Conservation (phyloP, 2,329 filamentous ascomycete species). For the Scedosporium dehoogii region DNA sequence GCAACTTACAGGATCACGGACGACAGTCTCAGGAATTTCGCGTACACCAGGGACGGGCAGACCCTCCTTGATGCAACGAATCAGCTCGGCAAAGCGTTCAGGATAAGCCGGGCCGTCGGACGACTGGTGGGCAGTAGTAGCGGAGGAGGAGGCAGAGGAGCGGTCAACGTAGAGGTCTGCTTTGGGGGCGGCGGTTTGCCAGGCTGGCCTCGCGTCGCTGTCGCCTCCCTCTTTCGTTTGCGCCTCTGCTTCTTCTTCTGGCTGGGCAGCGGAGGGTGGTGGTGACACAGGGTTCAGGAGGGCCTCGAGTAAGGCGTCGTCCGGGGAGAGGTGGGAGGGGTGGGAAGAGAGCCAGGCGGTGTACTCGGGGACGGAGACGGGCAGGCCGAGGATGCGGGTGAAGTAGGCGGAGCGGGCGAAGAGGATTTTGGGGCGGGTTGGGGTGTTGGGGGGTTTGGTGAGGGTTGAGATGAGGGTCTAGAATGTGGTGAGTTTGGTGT, state of each 20-base stretch:
- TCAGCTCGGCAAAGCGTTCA: slow-evolving; percentile 73
- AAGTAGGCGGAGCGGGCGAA: slow-evolving; percentile 59
- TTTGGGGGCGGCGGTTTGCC: slow-evolving; percentile 41
- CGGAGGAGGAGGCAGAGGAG: slow-evolving; percentile 12
- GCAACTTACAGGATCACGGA: slow-evolving; percentile 55
- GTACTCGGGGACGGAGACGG: slow-evolving; percentile 59
- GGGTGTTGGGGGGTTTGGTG: slow-evolving; percentile 32
- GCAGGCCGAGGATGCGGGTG: slow-evolving; percentile 34
- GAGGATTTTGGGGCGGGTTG: slow-evolving; percentile 17
- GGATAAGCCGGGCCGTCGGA: slow-evolving; percentile 61
- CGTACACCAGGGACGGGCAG: slow-evolving; percentile 79
- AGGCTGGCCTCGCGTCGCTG: slow-evolving; percentile 20
- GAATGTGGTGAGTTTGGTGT: background rate
- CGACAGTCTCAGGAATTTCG: slow-evolving; percentile 72
- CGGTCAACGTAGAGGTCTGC: slow-evolving; percentile 35
- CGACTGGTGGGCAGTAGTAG: slow-evolving; percentile 10
- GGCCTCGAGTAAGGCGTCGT: slow-evolving; percentile 24
- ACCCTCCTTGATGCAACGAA: slow-evolving; percentile 73
- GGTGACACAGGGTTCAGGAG: slow-evolving; percentile 13
- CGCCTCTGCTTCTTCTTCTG: background rate
- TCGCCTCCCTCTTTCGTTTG: background rate
- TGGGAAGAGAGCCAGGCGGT: slow-evolving; percentile 47
- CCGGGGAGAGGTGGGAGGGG: slow-evolving; percentile 22
- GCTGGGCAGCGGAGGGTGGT: slow-evolving; percentile 2
- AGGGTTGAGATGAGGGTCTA: slow-evolving; percentile 20